These are phyloP conservation scores for Lepiota subincarnata DNA, from an alignment of 768 basidiomycete genomes.

Conservation along the genomic window DNA sequence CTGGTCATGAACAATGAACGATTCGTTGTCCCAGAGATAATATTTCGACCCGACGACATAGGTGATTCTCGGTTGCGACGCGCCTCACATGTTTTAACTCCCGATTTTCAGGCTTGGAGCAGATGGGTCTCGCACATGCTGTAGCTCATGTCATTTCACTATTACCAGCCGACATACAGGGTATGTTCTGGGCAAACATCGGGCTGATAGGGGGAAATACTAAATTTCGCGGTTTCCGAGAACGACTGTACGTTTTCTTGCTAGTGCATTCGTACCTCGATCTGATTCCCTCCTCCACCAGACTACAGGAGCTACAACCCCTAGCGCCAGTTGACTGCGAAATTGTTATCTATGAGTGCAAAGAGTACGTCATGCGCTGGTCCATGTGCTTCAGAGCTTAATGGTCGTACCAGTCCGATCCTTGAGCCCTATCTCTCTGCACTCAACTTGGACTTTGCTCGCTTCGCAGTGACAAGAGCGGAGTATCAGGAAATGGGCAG, in stretches of 20 bases:
- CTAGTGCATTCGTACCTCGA: not conserved
- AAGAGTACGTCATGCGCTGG: conserved; percentile 51
- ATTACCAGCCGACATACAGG: conserved; percentile 78
- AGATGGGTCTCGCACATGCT: conserved; percentile 72
- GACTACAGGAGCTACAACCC: conserved; percentile 67
- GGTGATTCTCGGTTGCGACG: conserved; percentile 43
- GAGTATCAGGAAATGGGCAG: conserved; percentile 87
- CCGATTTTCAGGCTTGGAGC: conserved; percentile 56
- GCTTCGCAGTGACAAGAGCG: conserved; percentile 61
- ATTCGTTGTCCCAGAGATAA: conserved; percentile 86
- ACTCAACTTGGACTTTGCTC: conserved; percentile 43
- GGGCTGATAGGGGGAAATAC: conserved; percentile 84
- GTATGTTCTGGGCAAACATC: conserved; percentile 96
- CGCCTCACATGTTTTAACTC: not conserved
- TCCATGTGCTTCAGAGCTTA: not conserved
- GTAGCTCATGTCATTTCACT: conserved; percentile 72
- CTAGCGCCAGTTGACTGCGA: conserved; percentile 82
- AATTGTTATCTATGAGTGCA: conserved; percentile 65
- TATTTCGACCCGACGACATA: conserved; percentile 89
- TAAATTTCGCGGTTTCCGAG: conserved; percentile 67
- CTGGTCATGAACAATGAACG: conserved; percentile 89
- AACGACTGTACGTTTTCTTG: conserved; percentile 61
- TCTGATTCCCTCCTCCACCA: conserved; percentile 28
- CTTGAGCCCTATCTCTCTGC: conserved; percentile 24
- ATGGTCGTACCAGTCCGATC: not conserved